These are phyloP conservation scores for Erythrophleum fordii DNA, from an alignment of 306 rosid genomes.

Conservation along the genomic window DNA sequence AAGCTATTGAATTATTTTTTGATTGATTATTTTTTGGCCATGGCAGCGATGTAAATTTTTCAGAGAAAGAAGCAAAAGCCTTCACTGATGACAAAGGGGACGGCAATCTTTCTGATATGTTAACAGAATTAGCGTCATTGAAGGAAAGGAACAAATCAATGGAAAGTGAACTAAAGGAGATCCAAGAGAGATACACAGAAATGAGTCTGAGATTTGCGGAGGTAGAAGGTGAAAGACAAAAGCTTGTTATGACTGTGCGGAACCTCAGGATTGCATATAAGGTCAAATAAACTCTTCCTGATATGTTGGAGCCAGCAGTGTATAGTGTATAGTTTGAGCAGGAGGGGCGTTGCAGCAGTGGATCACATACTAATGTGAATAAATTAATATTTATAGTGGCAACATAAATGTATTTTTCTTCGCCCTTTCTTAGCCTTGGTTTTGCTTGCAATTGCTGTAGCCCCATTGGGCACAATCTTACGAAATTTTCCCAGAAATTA, in stretches of 20 bases:
- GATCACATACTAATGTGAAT: conserved; percentile 54
- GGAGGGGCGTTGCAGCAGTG: conserved; percentile 33
- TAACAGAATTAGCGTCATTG: conserved; percentile 53
- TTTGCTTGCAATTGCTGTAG: conserved; percentile 36
- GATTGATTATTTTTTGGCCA: conserved; percentile 10
- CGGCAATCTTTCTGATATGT: conserved; percentile 36
- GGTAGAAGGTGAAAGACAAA: conserved; percentile 98
- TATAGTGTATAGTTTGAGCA: conserved; percentile 51
- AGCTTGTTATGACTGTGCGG: conserved; percentile 90
- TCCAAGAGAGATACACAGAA: conserved; percentile 98
- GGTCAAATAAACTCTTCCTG: conserved; percentile 42
- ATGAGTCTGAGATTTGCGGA: conserved; percentile 97
- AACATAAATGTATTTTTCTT: conserved; percentile 34
- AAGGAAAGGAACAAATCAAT: conserved; percentile 74
- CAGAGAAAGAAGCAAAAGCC: conserved; percentile 41
- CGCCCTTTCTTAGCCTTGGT: neutral
- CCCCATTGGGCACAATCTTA: conserved; percentile 42
- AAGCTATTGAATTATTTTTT: conserved; percentile 22
- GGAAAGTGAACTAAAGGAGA: conserved; percentile 94
- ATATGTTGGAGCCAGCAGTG: conserved; percentile 44
- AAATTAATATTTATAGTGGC: conserved; percentile 59
- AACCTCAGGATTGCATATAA: conserved; percentile 70
- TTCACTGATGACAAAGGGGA: conserved; percentile 15
- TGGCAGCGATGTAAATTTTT: conserved; percentile 43
- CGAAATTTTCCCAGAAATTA: conserved; percentile 32